Base-by-base conservation (phyloP, 306 rosid species). In the Delonix regia region DNA sequence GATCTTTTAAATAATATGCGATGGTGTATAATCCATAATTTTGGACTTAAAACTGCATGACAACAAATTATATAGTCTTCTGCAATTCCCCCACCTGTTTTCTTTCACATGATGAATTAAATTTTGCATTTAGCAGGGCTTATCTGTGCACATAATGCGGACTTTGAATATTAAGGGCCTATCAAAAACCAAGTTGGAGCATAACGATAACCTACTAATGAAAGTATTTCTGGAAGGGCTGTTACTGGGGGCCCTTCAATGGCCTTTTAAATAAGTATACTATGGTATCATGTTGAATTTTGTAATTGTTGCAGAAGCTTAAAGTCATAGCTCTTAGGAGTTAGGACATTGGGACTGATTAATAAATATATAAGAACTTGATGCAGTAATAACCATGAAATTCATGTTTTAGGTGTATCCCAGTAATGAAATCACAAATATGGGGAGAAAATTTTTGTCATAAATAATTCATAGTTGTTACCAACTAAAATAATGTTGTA, bases 391-490 rank as follows among this genome's bases (percentile, higher is more conserved):
- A 56, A 62, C 27, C 38, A 55, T 33, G 75, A 28, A 73, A 65
- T 42, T 42, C 10, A 2, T 9, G 1, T 1, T 12, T 42, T 42
- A 9, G 10, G 47, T 8, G 10, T 45, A 45, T 45, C 13, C 13
- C 13, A n/a, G 27, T 28, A 53, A 71, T 66, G 68, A 62, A 64
- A 48, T 73, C 74, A 21, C 49, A 57, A 73, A 59, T 73, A 73
- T 38, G 55, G 62, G 19, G 51, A 38, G 51, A 51, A 52, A 38
- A 49, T 57, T 61, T 69, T 11, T 62, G 73, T 78, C 12, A 10
- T 67, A 61, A 30, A 25, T 42, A 70, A 27, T 55, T 22, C 72
- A 38, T 56, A 53, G 25, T 19, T 52, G 27, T n/a, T 69, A 38
- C 14, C 69, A 69, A 13, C 59, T n/a, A 68, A 21, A 8, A 25